Evolutionary conservation across 2,329 filamentous ascomycete species (phyloP), one percentile per base, ranked within the genome.

Genomic region (Colletotrichum lentis): DNA sequence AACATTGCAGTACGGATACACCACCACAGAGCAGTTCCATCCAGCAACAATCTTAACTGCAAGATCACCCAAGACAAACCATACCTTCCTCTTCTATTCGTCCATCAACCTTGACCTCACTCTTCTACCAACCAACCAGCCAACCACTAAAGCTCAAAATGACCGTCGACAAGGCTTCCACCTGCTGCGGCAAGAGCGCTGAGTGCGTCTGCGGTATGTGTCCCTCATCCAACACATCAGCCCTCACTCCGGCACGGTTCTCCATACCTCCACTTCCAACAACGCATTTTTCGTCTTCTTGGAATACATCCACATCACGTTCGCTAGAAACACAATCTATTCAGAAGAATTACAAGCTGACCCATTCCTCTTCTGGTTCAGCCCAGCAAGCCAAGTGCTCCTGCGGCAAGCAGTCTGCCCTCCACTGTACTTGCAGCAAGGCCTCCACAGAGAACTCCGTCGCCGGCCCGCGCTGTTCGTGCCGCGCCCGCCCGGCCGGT

Each of bases 361-460:
- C 56, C n/a, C 39, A 16, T 22, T 14, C 8, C 41, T 31, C 18
- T 5, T 64, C 61, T 24, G 22, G 52, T 53, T 72, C 75, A 88
- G 88, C 88, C 73, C 79, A 87, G 74, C 84, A 90, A 79, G 88
- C 88, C 10, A 90, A 84, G 69, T 97, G 94, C 88, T 96, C 93
- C 18, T 98, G 95, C 79, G 95, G 95, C 76, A 89, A 97, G 84
- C 87, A 96, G 77, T 88, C 89, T 4, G 95, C 95, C 57, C 88
- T 97, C 56, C 85, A 94, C 78, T 98, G 95, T 87, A 91, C 84
- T 70, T 97, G 95, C 83, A 88, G 88, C 74, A 94, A 93, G 80
- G 86, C 94, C 4, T 71, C 85, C 4, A 80, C 83, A 18, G 94
- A 97, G 85, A 97, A 97, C 84, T 81, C 81, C 47, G 77, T 92